Evolutionary conservation across 768 basidiomycete species (phyloP).

Genomic region (Boletales sp.): DNA sequence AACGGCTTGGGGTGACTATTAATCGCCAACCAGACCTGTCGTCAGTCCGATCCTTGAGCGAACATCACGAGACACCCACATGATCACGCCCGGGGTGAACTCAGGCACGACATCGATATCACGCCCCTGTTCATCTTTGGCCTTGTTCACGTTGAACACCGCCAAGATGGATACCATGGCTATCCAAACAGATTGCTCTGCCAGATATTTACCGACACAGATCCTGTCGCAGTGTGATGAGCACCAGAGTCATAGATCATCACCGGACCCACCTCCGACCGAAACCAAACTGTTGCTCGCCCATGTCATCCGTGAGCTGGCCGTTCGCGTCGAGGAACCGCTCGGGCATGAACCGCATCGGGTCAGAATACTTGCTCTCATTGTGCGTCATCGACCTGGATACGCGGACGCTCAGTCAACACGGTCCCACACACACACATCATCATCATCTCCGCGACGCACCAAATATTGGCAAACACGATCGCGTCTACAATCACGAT

Average conservation of each 20-base stretch:
- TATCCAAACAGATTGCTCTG: slow-evolving; percentile 24
- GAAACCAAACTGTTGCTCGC: slow-evolving; percentile 19
- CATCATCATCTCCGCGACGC: slow-evolving; percentile 1
- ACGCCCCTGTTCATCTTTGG: slow-evolving; percentile 28
- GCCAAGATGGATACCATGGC: slow-evolving; percentile 25
- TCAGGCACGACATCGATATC: slow-evolving; percentile 24
- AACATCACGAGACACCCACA: slow-evolving; percentile 13
- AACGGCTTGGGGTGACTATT: slow-evolving; percentile 16
- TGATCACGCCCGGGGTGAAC: slow-evolving; percentile 25
- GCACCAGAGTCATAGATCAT: not conserved
- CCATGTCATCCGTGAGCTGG: slow-evolving; percentile 16
- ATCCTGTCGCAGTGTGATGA: slow-evolving; percentile 6
- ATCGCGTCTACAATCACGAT: slow-evolving; percentile 19
- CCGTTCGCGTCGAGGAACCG: slow-evolving; percentile 16
- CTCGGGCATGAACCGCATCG: slow-evolving; percentile 21
- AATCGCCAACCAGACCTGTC: too few species aligned
- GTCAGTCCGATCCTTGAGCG: too few species aligned
- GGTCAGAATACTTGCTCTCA: slow-evolving; percentile 18
- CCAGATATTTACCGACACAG: slow-evolving; percentile 27
- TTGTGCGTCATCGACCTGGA: slow-evolving; percentile 27
- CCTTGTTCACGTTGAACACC: slow-evolving; percentile 27
- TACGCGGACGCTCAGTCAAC: not conserved
- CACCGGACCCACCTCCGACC: slow-evolving; percentile 15
- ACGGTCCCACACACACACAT: not conserved
- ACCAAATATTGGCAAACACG: slow-evolving; percentile 15